Percentiles rank a stretch among this genome's conserved stretches.
These are phyloP conservation scores for Jatropha podagrica DNA, from an alignment of 441 rosid species.

Conservation along the genomic window DNA sequence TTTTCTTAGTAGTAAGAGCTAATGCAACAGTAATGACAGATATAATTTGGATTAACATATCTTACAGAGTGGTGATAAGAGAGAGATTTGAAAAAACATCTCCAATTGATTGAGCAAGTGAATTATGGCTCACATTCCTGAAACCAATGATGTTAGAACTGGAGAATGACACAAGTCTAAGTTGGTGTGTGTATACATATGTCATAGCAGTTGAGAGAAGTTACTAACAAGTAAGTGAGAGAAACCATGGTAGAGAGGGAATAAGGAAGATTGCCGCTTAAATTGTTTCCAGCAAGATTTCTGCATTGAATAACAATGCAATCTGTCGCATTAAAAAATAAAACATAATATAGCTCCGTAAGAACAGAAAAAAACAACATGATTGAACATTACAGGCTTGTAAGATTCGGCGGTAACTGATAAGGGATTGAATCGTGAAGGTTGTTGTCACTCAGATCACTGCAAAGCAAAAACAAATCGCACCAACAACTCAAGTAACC, in stretches of 20 bases:
- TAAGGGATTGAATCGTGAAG: constrained; percentile 82
- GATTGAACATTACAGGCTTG: constrained; percentile 67
- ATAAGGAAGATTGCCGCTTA: constrained; percentile 87
- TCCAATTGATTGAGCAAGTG: constrained; percentile 65
- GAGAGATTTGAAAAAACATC: constrained; percentile 62
- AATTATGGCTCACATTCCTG: constrained; percentile 91
- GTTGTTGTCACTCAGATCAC: constrained; percentile 87
- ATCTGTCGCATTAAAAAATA: constrained; percentile 10
- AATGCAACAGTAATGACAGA: constrained; percentile 1
- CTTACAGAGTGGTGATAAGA: constrained; percentile 68
- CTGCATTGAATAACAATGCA: constrained; percentile 42
- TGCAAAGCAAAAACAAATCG: constrained; percentile 26
- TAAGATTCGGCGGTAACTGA: constrained; percentile 93
- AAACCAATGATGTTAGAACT: constrained; percentile 24
- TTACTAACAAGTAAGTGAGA: constrained; percentile 75
- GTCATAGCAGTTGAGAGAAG: constrained; percentile 24
- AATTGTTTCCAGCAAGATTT: constrained; percentile 81
- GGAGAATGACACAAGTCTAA: constrained; percentile 15
- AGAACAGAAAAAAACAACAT: constrained; percentile 12
- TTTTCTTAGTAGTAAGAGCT: neutral
- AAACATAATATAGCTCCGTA: constrained; percentile 12
- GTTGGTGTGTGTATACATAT: constrained; percentile 10
- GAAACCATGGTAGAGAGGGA: constrained; percentile 72
- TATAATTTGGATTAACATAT: constrained; percentile 24
- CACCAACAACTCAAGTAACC: constrained; percentile 25